phyloP scores from a whole-genome alignment of 2,329 filamentous ascomycete genomes.

The Taxawa tesnikishii region DNA sequence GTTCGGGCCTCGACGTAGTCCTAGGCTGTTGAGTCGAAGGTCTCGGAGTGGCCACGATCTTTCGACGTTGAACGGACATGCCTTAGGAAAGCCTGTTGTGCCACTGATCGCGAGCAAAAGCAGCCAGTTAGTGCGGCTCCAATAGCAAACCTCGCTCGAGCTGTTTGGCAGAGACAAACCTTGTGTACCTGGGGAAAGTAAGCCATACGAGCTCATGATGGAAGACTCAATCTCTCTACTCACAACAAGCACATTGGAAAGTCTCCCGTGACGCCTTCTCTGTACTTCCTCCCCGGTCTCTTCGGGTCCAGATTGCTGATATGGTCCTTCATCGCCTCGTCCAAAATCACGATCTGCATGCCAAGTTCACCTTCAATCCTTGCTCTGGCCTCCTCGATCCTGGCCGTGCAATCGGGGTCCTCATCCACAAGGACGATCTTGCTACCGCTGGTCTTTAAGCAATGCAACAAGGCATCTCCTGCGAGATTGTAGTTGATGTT shows the following conservation, averaged over 20 bases:
- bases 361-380: conserved; percentile 38
- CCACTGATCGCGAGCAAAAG: too few species aligned
- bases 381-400: conserved; percentile 40
- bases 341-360: conserved; percentile 45
- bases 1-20: conserved; percentile 24
- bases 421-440: conserved; percentile 34
- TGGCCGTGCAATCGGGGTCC: conserved; percentile 36
- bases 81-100: conserved; percentile 66
- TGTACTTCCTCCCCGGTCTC: conserved; percentile 43
- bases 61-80: conserved; percentile 46
- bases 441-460: conserved; percentile 22
- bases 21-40: conserved; percentile 14
- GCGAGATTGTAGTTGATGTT: conserved; percentile 24
- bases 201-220: too few species aligned
- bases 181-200: too few species aligned
- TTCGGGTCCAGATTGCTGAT: conserved; percentile 36
- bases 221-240: too few species aligned
- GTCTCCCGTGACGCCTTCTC: conserved; percentile 36
- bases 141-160: too few species aligned
- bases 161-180: conserved; percentile 21
- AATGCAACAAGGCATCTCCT: conserved; percentile 22
- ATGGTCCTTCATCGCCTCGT: conserved; percentile 33
- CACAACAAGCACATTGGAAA: conserved; percentile 53
- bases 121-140: too few species aligned
- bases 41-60: conserved; percentile 28